A percentile compares a stretch with the other conserved stretches of the same genome.
phyloP scores from a whole-genome alignment of 192 early-diverging fungal genomes.

The Coemansia sp. region DNA sequence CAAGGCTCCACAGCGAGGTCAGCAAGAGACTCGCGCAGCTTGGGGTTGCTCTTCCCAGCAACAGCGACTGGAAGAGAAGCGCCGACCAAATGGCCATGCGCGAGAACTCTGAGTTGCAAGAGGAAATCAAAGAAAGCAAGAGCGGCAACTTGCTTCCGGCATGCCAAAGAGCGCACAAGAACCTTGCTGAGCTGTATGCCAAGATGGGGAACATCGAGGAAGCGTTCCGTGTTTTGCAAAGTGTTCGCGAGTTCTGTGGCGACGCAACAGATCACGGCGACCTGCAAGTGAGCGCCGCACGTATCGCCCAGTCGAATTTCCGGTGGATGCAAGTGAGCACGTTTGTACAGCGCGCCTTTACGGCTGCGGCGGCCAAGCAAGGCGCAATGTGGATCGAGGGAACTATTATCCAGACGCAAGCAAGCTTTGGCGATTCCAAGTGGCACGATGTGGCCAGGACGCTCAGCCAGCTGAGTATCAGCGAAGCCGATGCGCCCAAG shows the following conservation, averaged over 20 bases:
- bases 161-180: conserved; percentile 15
- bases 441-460: conserved; percentile 22
- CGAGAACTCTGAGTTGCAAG: conserved; percentile 14
- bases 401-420: conserved; percentile 25
- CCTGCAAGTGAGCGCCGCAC: conserved; percentile 23
- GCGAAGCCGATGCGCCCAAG: neutral
- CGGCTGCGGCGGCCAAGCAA: conserved; percentile 10
- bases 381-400: conserved; percentile 11
- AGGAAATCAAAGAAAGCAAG: conserved; percentile 12
- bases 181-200: conserved; percentile 12
- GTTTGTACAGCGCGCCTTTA: conserved; percentile 22
- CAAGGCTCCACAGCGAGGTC: conserved; percentile 6
- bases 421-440: conserved; percentile 29
- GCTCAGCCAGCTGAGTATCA: conserved; percentile 12
- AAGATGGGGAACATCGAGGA: conserved; percentile 23
- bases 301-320: conserved; percentile 15
- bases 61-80: conserved; percentile 5
- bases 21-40: conserved; percentile 22
- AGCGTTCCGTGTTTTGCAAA: conserved; percentile 27
- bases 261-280: conserved; percentile 24
- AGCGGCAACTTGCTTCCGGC: conserved; percentile 28
- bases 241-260: conserved; percentile 25
- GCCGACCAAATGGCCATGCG: conserved; percentile 13
- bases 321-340: conserved; percentile 44
- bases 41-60: neutral